These are phyloP conservation scores for Piedraia hortae DNA, from an alignment of 2,329 filamentous ascomycete genomes.

Conservation along the genomic window DNA sequence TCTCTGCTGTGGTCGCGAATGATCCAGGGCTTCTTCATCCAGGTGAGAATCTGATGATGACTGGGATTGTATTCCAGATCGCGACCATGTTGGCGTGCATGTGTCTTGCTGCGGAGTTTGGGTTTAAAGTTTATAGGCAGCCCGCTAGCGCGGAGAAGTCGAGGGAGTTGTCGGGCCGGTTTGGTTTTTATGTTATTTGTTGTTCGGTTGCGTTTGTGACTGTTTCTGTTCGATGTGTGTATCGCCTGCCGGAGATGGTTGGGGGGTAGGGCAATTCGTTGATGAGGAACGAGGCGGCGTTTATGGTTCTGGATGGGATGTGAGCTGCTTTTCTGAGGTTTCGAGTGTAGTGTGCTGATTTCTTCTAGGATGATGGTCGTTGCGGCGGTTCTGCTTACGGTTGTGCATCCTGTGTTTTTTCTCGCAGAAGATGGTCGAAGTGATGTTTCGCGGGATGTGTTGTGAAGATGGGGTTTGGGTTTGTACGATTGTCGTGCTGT, in stretches of 20 bases:
- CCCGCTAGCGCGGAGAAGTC: conserved; percentile 13
- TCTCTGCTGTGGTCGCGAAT: conserved; percentile 14
- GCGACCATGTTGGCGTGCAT: conserved; percentile 18
- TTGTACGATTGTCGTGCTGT: too few relatives aligned
- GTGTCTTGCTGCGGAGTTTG: conserved; percentile 15
- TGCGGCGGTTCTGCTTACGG: conserved; percentile 15
- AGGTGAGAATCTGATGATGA: conserved; percentile 20
- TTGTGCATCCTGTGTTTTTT: conserved; percentile 20
- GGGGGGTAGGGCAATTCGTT: conserved; percentile 21
- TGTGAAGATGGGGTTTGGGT: too few relatives aligned
- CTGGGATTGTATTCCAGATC: conserved; percentile 19
- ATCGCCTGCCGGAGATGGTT: conserved; percentile 27
- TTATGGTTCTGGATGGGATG: conserved; percentile 22
- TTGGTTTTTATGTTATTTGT: conserved; percentile 28
- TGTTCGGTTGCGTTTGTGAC: conserved; percentile 30
- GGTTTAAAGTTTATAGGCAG: conserved; percentile 4
- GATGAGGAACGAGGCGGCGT: conserved; percentile 21
- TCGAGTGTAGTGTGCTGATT: not conserved
- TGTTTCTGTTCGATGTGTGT: conserved; percentile 38
- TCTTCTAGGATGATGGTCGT: conserved; percentile 19
- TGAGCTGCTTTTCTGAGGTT: conserved; percentile 10
- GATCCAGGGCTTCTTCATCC: conserved; percentile 12
- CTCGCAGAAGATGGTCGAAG: too few relatives aligned
- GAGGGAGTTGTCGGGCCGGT: conserved; percentile 12
- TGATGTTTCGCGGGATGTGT: too few relatives aligned